Percentiles rank a stretch among this genome's conserved stretches.
These are phyloP conservation scores for Annona cherimola DNA, from an alignment of 164 flowering plant species.

Conservation along the genomic window DNA sequence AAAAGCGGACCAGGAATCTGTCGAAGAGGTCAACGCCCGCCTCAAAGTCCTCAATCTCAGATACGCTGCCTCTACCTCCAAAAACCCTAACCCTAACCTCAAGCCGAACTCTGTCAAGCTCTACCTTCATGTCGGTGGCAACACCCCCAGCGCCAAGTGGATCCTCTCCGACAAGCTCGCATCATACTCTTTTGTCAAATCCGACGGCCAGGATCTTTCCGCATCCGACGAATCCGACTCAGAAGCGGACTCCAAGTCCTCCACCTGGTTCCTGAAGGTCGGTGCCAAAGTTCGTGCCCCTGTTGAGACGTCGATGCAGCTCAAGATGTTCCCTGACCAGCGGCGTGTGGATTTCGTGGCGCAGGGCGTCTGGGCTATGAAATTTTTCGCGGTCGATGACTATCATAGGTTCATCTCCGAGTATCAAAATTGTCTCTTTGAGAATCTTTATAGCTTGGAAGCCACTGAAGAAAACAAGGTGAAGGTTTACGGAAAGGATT, in stretches of 20 bases:
- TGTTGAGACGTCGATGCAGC: conserved; percentile 45
- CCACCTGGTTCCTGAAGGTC: conserved; percentile 55
- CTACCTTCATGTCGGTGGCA: conserved; percentile 57
- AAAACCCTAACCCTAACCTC: conserved; percentile 22
- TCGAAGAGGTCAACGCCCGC: conserved; percentile 71
- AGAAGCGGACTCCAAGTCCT: conserved; percentile 29
- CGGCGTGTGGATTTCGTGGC: conserved; percentile 64
- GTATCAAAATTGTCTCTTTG: conserved; percentile 81
- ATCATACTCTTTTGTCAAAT: conserved; percentile 45
- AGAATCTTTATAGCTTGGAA: conserved; percentile 64
- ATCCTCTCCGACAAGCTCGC: conserved; percentile 58
- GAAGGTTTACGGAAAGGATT: conserved; percentile 89
- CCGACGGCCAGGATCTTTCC: background rate
- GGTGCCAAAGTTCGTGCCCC: conserved; percentile 40
- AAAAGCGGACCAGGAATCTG: conserved; percentile 11
- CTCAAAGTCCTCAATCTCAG: conserved; percentile 69
- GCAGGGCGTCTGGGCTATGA: conserved; percentile 76
- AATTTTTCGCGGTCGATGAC: conserved; percentile 53
- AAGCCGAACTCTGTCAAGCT: conserved; percentile 63
- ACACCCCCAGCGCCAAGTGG: conserved; percentile 75
- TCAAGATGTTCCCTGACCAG: conserved; percentile 62
- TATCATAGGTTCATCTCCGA: conserved; percentile 45
- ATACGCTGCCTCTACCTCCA: conserved; percentile 25
- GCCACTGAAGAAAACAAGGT: conserved; percentile 66
- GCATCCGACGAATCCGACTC: conserved; percentile 22